phyloP scores from a whole-genome alignment of 169 alveolate genomes.

The Eimeria maxima region DNA sequence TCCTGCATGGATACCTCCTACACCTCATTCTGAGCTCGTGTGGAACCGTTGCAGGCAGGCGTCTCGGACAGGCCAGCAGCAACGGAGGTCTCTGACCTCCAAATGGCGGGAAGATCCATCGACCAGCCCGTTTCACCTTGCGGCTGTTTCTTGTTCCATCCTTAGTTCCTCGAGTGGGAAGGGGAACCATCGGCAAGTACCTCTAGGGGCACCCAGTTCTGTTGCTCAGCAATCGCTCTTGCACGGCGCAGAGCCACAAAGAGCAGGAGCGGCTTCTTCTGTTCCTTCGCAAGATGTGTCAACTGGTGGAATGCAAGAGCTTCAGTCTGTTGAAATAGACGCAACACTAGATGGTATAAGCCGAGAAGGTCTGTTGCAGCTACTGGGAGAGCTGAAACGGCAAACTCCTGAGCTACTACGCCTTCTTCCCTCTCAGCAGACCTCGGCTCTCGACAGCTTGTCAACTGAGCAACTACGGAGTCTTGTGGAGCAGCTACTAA shows the following conservation, averaged over 20 bases:
- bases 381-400: conserved; percentile 16
- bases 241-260: background rate
- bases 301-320: background rate
- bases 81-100: background rate
- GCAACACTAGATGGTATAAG: conserved; percentile 60
- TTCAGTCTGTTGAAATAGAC: conserved; percentile 32
- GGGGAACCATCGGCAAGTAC: background rate
- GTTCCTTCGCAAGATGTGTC: background rate
- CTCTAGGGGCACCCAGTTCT: background rate
- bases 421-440: background rate
- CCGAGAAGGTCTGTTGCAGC: conserved; percentile 50
- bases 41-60: background rate
- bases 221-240: background rate
- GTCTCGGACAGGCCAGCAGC: background rate
- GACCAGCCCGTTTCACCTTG: background rate
- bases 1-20: background rate
- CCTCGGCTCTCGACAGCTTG: background rate
- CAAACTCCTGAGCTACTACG: background rate
- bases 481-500: conserved; percentile 18
- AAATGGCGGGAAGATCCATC: background rate
- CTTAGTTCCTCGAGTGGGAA: background rate
- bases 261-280: background rate
- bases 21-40: background rate
- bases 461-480: conserved; percentile 43
- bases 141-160: background rate